These are phyloP conservation scores for Aspergillus incahuasiensis DNA, from an alignment of 495 filamentous ascomycete species.

Conservation along the genomic window DNA sequence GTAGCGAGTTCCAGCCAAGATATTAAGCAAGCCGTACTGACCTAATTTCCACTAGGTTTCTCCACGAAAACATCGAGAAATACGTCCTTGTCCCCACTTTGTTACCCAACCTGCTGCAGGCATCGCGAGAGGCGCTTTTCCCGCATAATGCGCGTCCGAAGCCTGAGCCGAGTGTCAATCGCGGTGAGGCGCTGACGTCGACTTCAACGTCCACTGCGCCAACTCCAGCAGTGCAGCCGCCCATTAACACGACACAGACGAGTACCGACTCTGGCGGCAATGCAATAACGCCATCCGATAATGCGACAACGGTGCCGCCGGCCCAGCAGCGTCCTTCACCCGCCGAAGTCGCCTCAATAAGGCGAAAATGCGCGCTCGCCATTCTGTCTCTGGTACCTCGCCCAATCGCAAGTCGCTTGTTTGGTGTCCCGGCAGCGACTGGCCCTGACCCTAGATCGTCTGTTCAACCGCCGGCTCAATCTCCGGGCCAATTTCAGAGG, in stretches of 20 bases:
- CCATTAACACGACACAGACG: slow-evolving; percentile 9
- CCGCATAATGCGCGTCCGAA: slow-evolving; percentile 63
- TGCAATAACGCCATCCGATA: slow-evolving; percentile 11
- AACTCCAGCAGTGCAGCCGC: slow-evolving; percentile 22
- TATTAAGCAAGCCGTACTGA: slow-evolving; percentile 8
- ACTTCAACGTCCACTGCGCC: slow-evolving; percentile 22
- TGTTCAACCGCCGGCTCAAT: background rate
- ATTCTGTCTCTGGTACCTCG: slow-evolving; percentile 46
- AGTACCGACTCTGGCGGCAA: slow-evolving; percentile 13
- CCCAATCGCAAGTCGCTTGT: slow-evolving; percentile 35
- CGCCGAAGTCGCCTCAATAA: slow-evolving; percentile 47
- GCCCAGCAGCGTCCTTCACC: slow-evolving; percentile 20
- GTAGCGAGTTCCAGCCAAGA: slow-evolving; percentile 6
- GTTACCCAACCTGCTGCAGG: slow-evolving; percentile 69
- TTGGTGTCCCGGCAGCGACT: slow-evolving; percentile 24
- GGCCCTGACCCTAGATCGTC: background rate
- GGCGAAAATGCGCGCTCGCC: slow-evolving; percentile 50
- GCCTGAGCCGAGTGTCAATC: slow-evolving; percentile 21
- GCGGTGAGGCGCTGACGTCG: slow-evolving; percentile 13
- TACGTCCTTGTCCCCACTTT: slow-evolving; percentile 61
- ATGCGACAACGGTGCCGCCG: slow-evolving; percentile 11
- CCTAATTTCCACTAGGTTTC: slow-evolving; percentile 51
- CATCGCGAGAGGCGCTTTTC: slow-evolving; percentile 68
- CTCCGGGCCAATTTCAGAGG: slow-evolving; percentile 2
- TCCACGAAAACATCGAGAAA: slow-evolving; percentile 64